Evolutionary conservation across 148 eudicot genomes (phyloP).

Genomic region (Dianthus caryophyllus): DNA sequence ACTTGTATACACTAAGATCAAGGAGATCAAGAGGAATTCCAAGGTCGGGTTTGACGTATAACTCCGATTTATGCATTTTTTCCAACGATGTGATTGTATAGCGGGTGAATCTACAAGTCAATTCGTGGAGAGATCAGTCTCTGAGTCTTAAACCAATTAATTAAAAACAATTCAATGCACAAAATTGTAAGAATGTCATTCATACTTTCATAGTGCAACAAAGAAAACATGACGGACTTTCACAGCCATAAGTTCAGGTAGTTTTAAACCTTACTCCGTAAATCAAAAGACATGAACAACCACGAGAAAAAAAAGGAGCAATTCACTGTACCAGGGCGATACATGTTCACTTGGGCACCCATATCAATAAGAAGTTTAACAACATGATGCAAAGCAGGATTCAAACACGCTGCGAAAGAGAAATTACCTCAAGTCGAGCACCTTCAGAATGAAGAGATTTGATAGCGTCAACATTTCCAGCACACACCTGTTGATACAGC

Average conservation of each 20-base stretch:
- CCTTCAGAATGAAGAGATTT: conserved; percentile 71
- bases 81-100: conserved; percentile 81
- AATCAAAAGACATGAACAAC: background rate
- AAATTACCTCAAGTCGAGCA: conserved; percentile 80
- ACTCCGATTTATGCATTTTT: conserved; percentile 86
- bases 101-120: conserved; percentile 68
- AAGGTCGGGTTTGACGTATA: conserved; percentile 87
- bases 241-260: background rate
- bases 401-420: conserved; percentile 57
- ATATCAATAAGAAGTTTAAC: conserved; percentile 79
- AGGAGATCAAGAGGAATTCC: conserved; percentile 99
- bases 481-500: conserved; percentile 70
- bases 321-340: conserved; percentile 64
- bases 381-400: conserved; percentile 51
- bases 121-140: conserved; percentile 7
- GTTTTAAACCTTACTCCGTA: background rate
- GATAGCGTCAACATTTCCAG: conserved; percentile 63
- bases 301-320: background rate
- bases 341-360: conserved; percentile 94
- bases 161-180: no score
- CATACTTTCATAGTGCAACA: background rate
- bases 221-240: background rate
- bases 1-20: conserved; percentile 97
- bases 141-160: no score
- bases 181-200: conserved; percentile 9